Conservation (phyloP, 2,329 filamentous ascomycete species). For the Elsinoe ampelina region DNA sequence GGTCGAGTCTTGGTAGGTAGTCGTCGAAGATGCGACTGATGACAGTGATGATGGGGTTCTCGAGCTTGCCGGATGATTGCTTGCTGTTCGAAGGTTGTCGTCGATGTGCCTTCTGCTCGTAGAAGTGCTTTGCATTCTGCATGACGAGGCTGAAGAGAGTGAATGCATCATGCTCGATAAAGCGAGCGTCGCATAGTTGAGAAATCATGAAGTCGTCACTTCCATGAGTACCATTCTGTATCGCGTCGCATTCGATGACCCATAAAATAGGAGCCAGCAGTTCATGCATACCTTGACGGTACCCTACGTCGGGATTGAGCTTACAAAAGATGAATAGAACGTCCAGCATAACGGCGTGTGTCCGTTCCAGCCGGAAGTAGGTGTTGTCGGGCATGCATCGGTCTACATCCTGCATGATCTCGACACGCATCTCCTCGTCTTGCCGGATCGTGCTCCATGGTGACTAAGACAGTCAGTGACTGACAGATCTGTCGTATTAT, state of each 20-base stretch:
- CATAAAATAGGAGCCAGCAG: conserved; percentile 81
- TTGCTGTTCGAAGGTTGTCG: conserved; percentile 16
- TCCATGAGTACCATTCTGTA: conserved; percentile 30
- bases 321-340: conserved; percentile 94
- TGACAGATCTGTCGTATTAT: conserved; percentile 15
- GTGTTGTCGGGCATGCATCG: conserved; percentile 80
- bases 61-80: conserved; percentile 32
- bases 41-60: conserved; percentile 70
- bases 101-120: conserved; percentile 52
- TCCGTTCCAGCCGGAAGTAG: conserved; percentile 72
- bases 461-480: conserved; percentile 46
- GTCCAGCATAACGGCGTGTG: conserved; percentile 75
- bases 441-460: conserved; percentile 81
- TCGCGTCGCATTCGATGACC: conserved; percentile 72
- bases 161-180: conserved; percentile 85
- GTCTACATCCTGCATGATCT: conserved; percentile 91
- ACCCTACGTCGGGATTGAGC: conserved; percentile 75
- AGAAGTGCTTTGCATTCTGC: conserved; percentile 78
- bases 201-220: conserved; percentile 46
- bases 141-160: conserved; percentile 78
- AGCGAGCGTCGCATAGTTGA: conserved; percentile 60
- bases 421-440: conserved; percentile 73
- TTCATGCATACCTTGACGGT: conserved; percentile 99
- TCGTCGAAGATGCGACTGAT: conserved; percentile 82
- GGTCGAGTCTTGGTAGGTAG: conserved; percentile 67